Evolutionary conservation across 208 protist genomes (phyloP).

Genomic region (Phytomonas serpens): DNA sequence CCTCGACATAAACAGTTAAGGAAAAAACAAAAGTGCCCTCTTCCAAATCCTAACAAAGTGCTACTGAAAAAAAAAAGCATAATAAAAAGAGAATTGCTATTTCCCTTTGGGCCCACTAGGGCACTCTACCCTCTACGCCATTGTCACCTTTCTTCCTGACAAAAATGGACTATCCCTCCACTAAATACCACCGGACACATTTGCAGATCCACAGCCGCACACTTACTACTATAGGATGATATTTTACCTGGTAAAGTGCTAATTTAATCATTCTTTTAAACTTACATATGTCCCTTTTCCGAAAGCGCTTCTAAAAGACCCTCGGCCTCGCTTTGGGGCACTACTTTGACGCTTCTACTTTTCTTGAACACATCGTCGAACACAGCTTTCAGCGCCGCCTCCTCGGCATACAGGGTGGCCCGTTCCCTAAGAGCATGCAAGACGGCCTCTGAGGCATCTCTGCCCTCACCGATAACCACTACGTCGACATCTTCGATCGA

Average conservation of each 20-base stretch:
- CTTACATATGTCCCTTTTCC: neutral
- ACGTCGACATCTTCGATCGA: slow-evolving; percentile 39
- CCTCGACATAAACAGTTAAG: neutral
- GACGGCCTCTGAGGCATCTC: slow-evolving; percentile 20
- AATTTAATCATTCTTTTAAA: neutral
- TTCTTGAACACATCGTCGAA: slow-evolving; percentile 26
- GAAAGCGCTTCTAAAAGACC: slow-evolving; percentile 33
- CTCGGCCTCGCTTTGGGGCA: slow-evolving; percentile 24
- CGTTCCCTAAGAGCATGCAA: slow-evolving; percentile 30
- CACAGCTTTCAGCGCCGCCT: slow-evolving; percentile 31
- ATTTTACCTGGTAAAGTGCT: neutral
- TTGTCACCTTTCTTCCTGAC: neutral
- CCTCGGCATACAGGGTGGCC: slow-evolving; percentile 72
- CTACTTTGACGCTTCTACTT: slow-evolving; percentile 47
- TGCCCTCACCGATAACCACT: slow-evolving; percentile 47
- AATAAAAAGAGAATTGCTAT: neutral
- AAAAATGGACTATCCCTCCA: neutral
- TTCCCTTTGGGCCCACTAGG: neutral
- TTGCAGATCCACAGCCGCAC: neutral
- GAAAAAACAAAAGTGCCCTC: neutral
- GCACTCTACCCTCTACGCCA: neutral
- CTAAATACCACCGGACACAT: neutral
- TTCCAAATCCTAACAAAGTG: neutral
- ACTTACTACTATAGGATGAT: neutral
- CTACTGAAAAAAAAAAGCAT: neutral